Conservation (phyloP, 192 early-diverging fungal species). For the Podila verticillata region DNA sequence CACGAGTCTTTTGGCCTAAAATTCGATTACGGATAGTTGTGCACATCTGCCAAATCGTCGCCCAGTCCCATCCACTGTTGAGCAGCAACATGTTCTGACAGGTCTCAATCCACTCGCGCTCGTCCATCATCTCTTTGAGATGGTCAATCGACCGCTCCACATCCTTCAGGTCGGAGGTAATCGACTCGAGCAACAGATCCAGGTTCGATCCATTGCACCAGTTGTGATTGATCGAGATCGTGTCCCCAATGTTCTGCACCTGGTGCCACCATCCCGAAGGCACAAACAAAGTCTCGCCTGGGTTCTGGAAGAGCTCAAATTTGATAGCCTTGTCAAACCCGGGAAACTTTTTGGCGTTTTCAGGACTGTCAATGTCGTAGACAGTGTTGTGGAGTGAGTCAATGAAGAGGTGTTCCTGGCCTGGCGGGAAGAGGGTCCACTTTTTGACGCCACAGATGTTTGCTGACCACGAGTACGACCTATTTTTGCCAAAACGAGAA, state of each 20-base stretch:
- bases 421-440: constrained; percentile 76
- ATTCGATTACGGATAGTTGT: constrained; percentile 17
- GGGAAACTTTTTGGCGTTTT: constrained; percentile 57
- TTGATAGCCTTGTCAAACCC: constrained; percentile 54
- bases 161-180: constrained; percentile 57
- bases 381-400: constrained; percentile 64
- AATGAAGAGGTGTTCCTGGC: constrained; percentile 68
- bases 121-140: constrained; percentile 55
- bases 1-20: not conserved
- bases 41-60: constrained; percentile 52
- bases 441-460: constrained; percentile 78
- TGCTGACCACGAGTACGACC: constrained; percentile 79
- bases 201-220: constrained; percentile 77
- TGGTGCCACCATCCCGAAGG: constrained; percentile 83
- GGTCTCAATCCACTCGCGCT: constrained; percentile 53
- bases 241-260: constrained; percentile 73
- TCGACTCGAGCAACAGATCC: constrained; percentile 50
- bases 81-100: constrained; percentile 58
- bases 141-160: constrained; percentile 66
- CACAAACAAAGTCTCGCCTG: constrained; percentile 78
- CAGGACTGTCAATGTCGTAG: constrained; percentile 64
- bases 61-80: constrained; percentile 66
- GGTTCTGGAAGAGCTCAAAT: constrained; percentile 63
- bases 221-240: constrained; percentile 83
- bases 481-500: not conserved